Evolutionary conservation across 805 yeast genomes (phyloP).

Genomic region (Saturnispora halmiae): DNA sequence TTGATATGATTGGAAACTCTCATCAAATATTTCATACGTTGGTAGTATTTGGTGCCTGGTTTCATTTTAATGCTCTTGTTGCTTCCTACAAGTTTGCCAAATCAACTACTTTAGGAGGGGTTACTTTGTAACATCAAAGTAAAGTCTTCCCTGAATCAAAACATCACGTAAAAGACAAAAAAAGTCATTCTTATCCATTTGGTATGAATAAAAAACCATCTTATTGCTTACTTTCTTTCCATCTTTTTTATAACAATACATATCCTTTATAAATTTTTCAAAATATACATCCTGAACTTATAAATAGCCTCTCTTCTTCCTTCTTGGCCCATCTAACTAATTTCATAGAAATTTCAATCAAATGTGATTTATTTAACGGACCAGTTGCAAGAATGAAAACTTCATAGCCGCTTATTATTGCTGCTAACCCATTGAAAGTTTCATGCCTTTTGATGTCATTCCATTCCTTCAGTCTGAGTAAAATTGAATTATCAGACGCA

Average conservation of each 20-base stretch:
- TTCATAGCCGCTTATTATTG: constrained; percentile 39
- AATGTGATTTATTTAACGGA: constrained; percentile 43
- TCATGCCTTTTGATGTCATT: constrained; percentile 16
- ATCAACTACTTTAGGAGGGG: constrained; percentile 9
- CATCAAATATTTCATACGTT: constrained; percentile 78
- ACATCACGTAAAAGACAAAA: too few species aligned
- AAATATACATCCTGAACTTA: constrained; percentile 64
- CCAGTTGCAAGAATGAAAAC: constrained; percentile 50
- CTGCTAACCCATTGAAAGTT: constrained; percentile 18
- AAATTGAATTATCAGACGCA: constrained; percentile 13
- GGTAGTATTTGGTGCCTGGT: constrained; percentile 68
- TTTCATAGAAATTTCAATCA: constrained; percentile 52
- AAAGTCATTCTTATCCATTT: not conserved
- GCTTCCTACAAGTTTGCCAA: constrained; percentile 48
- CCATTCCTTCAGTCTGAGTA: constrained; percentile 24
- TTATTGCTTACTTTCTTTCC: not conserved
- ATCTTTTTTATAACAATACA: too few species aligned
- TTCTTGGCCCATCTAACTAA: constrained; percentile 71
- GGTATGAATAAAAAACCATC: not conserved
- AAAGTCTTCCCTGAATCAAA: too few species aligned
- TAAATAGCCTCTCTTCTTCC: constrained; percentile 61
- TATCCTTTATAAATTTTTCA: too few species aligned
- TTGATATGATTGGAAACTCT: constrained; percentile 68
- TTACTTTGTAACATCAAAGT: not conserved
- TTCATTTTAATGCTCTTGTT: constrained; percentile 59